These are phyloP conservation scores for Apium graveolens DNA, from an alignment of 129 eudicot genomes.

Conservation along the genomic window DNA sequence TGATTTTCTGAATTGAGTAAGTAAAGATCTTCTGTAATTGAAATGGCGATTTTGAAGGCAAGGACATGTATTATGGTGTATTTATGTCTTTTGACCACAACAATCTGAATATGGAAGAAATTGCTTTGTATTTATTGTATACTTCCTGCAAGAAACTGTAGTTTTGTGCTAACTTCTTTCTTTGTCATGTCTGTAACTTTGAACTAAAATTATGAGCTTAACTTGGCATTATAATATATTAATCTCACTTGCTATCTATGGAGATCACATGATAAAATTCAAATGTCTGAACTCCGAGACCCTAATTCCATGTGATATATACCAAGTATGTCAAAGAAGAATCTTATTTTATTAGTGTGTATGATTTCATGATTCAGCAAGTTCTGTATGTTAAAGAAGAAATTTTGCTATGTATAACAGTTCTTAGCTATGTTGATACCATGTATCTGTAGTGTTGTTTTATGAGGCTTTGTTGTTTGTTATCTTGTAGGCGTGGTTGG, in stretches of 20 bases:
- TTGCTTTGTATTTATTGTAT: background rate
- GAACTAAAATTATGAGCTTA: background rate
- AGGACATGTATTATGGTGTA: background rate
- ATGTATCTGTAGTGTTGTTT: background rate
- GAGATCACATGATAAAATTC: background rate
- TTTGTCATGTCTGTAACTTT: background rate
- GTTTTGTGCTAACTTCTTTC: background rate
- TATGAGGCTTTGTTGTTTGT: slow-evolving; percentile 20
- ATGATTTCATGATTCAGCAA: background rate
- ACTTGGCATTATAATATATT: background rate
- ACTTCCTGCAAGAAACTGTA: background rate
- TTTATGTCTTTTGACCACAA: background rate
- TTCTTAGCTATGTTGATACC: background rate
- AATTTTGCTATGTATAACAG: background rate
- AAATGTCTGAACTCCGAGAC: background rate
- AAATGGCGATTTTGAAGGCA: background rate
- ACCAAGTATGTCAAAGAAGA: too few relatives aligned
- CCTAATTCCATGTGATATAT: background rate
- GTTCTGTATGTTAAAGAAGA: background rate
- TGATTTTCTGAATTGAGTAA: background rate
- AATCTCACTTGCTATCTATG: background rate
- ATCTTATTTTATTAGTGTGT: too few relatives aligned
- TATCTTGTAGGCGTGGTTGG: slow-evolving; percentile 84
- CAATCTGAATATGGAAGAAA: background rate
- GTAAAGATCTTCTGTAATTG: background rate